Percentiles rank a stretch among this genome's conserved stretches.
Evolutionary conservation across 768 basidiomycete species (phyloP).

Genomic region (Mycena haematopus): DNA sequence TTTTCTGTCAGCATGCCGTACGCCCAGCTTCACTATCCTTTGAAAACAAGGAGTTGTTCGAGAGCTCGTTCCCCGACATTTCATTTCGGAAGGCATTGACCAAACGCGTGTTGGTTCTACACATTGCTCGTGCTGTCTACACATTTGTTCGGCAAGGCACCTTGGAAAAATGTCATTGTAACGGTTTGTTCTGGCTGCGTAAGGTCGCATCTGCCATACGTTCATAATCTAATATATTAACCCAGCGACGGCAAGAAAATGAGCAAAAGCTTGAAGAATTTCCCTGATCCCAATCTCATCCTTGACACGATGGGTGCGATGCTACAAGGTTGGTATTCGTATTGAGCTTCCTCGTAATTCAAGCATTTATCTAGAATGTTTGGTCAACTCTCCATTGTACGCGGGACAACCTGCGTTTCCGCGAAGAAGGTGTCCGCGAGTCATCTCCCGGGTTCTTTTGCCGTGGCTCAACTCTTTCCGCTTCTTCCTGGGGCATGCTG

Average conservation of each 20-base stretch:
- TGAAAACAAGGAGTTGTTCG: conserved; percentile 91
- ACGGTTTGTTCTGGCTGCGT: conserved; percentile 96
- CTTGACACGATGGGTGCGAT: conserved; percentile 95
- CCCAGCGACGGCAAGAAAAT: conserved; percentile 97
- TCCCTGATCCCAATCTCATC: conserved; percentile 92
- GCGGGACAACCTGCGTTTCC: conserved; percentile 98
- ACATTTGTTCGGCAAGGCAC: conserved; percentile 90
- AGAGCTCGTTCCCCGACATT: conserved; percentile 89
- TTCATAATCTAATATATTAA: conserved; percentile 2
- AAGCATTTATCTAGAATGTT: conserved; percentile 71
- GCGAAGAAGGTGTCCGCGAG: conserved; percentile 96
- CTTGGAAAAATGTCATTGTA: conserved; percentile 98
- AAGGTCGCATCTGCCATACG: conserved; percentile 35
- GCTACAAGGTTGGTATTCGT: conserved; percentile 72
- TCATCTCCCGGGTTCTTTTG: conserved; percentile 93
- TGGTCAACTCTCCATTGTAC: conserved; percentile 99
- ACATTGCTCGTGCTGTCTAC: conserved; percentile 96
- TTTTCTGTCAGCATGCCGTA: conserved; percentile 92
- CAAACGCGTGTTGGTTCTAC: conserved; percentile 99
- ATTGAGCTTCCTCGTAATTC: background rate
- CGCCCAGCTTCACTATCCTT: conserved; percentile 98
- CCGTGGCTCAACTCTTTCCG: conserved; percentile 99
- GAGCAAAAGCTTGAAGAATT: conserved; percentile 97
- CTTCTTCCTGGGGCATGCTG: conserved; percentile 97
- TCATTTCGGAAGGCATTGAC: conserved; percentile 97